Percentiles rank a stretch among this genome's conserved stretches.
These are phyloP conservation scores for Hepatocystis sp. DNA, from an alignment of 169 alveolate species.

Conservation along the genomic window DNA sequence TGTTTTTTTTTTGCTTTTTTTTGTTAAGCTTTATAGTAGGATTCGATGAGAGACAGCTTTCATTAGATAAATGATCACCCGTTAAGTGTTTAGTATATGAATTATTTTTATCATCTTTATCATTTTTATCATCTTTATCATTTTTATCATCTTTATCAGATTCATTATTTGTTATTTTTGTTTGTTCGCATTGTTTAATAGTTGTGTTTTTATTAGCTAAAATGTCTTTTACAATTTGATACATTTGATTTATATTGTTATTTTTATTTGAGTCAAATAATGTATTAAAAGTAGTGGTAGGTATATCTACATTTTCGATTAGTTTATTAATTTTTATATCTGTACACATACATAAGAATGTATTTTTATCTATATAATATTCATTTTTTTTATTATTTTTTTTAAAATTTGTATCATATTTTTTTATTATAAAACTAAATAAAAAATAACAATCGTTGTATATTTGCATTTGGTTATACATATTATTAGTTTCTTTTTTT, in stretches of 20 bases:
- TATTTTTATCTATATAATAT: conserved; percentile 64
- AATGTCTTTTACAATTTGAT: conserved; percentile 49
- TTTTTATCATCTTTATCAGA: neutral
- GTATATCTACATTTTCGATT: conserved; percentile 58
- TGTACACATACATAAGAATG: conserved; percentile 76
- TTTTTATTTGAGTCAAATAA: conserved; percentile 35
- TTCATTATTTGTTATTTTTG: neutral
- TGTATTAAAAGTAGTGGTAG: conserved; percentile 22
- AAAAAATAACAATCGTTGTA: conserved; percentile 67
- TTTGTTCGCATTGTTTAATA: neutral
- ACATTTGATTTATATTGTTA: conserved; percentile 39
- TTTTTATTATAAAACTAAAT: conserved; percentile 66
- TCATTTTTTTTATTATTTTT: conserved; percentile 69
- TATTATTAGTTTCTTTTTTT: conserved; percentile 65
- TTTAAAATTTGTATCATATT: conserved; percentile 64
- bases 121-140: neutral
- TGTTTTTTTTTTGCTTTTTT: too few relatives aligned
- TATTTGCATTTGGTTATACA: conserved; percentile 69
- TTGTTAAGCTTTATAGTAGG: too few relatives aligned
- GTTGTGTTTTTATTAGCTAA: neutral
- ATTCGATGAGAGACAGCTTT: too few relatives aligned
- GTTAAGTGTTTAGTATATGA: too few relatives aligned
- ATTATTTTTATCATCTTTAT: too few relatives aligned
- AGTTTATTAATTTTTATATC: conserved; percentile 74
- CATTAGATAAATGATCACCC: too few relatives aligned